A percentile compares a stretch with the other conserved stretches of the same genome.
These are phyloP conservation scores for Coemansia sp. DNA, from an alignment of 371 early-diverging fungal genomes.

Conservation along the genomic window DNA sequence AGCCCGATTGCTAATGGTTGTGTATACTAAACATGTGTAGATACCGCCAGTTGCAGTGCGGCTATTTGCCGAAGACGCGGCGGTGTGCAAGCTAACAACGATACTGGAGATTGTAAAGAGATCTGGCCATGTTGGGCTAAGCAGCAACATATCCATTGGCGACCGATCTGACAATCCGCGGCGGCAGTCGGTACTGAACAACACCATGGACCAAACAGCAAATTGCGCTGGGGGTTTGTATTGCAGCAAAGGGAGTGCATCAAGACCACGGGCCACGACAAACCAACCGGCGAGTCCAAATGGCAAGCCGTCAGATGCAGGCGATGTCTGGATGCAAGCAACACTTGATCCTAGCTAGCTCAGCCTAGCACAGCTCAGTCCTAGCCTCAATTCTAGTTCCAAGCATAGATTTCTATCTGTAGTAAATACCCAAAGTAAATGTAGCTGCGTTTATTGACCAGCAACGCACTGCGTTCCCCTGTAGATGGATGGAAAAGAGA, in stretches of 20 bases:
- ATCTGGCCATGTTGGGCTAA: constrained; percentile 3
- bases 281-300: neutral
- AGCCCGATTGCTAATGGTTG: neutral
- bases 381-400: no score
- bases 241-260: neutral
- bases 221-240: constrained; percentile 9
- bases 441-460: constrained; percentile 2
- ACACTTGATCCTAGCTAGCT: neutral
- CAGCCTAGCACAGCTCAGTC: no score
- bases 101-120: constrained; percentile 41
- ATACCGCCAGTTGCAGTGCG: neutral
- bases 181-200: neutral
- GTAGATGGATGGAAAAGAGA: neutral
- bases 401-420: no score
- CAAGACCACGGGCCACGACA: neutral
- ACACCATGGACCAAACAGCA: neutral
- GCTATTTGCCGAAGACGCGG: constrained; percentile 36
- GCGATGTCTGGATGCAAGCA: constrained; percentile 28
- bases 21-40: neutral
- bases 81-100: constrained; percentile 34
- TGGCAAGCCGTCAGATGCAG: neutral
- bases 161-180: constrained; percentile 18
- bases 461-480: neutral
- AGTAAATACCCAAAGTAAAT: no score
- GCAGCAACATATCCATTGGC: constrained; percentile 17